Evolutionary conservation across 805 yeast species (phyloP), one percentile per base, ranked within the genome.

Genomic region (Suhomyces prunicola): DNA sequence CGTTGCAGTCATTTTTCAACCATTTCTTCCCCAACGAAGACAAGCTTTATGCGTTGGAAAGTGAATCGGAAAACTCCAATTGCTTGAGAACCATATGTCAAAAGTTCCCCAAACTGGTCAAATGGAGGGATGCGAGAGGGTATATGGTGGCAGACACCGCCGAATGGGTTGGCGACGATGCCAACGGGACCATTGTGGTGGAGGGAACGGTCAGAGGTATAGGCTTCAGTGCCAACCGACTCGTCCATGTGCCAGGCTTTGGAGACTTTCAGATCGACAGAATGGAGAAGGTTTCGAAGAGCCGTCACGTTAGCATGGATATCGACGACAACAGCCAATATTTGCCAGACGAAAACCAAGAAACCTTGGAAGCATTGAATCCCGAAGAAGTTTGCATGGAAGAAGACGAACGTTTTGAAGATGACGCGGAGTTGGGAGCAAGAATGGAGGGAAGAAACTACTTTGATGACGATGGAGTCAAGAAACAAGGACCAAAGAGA

Each of bases 81-180:
- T 85, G 89, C 44, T 76, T 88, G 42, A 82, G 99, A 67, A 75
- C 78, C 4, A 62, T 94, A 24, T 88, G 97, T 64, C 97, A 93
- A 63, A 88, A 85, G 70, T 82, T 86, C 61, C 99, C 99, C 26
- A 86, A 85, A 64, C 83, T 89, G 0, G 77, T 96, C 46, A 82
- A 82, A 23, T 94, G 99, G 98, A 85, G 98, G 72, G 97, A 93
- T 61, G 72, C 85, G n/a, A 79, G 99, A 65, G 93, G 97, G 6
- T 94, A 91, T 72, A 50, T 94, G 50, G 79, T 94, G 8, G 92
- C 96, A 1, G 96, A 91, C 59, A 63, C 70, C 4, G 76, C 88
- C 0, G 59, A 67, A 22, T 81, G 81, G 76, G 67, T 72, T 15
- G 62, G 70, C 4, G 53, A 58, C 9, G 61, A 64, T 29, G 39